These are phyloP conservation scores for Incumbomyces lentus DNA, from an alignment of 2,329 filamentous ascomycete genomes.

Conservation along the genomic window DNA sequence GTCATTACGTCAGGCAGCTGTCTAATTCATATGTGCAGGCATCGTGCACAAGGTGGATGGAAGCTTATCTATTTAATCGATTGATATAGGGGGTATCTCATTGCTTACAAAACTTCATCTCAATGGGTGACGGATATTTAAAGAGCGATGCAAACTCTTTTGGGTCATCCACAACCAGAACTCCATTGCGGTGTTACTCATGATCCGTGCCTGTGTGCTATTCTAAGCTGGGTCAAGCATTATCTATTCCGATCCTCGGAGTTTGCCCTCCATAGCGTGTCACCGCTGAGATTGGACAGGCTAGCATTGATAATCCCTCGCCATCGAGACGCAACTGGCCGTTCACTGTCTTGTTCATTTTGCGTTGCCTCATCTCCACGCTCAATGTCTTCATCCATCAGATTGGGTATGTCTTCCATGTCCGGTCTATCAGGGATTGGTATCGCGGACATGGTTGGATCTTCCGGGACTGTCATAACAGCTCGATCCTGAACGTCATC, in stretches of 20 bases:
- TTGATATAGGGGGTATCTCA: too few relatives aligned
- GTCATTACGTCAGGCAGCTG: too few relatives aligned
- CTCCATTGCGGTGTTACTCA: too few relatives aligned
- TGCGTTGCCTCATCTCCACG: slow-evolving; percentile 27
- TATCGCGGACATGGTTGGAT: slow-evolving; percentile 39
- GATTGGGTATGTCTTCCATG: slow-evolving; percentile 22
- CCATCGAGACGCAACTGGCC: slow-evolving; percentile 29
- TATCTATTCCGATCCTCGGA: slow-evolving; percentile 19
- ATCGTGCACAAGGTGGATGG: too few relatives aligned
- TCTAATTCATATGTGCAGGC: too few relatives aligned
- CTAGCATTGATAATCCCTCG: slow-evolving; percentile 34
- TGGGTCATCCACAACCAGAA: too few relatives aligned
- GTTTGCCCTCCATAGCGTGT: slow-evolving; percentile 25
- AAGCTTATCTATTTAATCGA: too few relatives aligned
- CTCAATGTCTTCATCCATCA: slow-evolving; percentile 33
- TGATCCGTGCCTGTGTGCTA: too few relatives aligned
- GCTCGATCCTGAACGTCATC: slow-evolving; percentile 37
- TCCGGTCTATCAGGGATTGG: slow-evolving; percentile 31
- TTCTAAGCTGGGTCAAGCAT: background rate
- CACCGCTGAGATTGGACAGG: slow-evolving; percentile 36
- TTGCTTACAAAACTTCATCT: too few relatives aligned
- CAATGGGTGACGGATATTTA: too few relatives aligned
- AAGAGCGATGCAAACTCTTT: too few relatives aligned
- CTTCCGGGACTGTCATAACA: slow-evolving; percentile 35
- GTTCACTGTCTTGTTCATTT: slow-evolving; percentile 24